These are phyloP conservation scores for Mercurialis annua DNA, from an alignment of 345 rosid genomes.

Conservation along the genomic window DNA sequence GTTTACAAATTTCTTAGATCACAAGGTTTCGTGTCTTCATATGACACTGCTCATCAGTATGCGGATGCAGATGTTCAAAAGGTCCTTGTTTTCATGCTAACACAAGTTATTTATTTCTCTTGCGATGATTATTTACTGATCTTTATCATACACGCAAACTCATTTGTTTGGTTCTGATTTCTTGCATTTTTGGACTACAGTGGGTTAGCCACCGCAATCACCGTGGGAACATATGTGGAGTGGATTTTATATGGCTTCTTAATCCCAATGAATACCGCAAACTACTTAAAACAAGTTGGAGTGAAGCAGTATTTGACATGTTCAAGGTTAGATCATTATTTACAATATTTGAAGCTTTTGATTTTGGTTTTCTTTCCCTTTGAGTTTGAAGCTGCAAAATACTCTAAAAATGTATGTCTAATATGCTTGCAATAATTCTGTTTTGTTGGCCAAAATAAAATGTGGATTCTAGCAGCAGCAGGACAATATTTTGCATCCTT, in stretches of 20 bases:
- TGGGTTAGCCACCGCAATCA: constrained; percentile 30
- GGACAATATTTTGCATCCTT: too few species aligned
- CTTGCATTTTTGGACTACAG: constrained; percentile 18
- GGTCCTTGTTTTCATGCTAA: constrained; percentile 9
- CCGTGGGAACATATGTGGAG: constrained; percentile 26
- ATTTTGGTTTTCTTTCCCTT: background rate
- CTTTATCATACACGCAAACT: background rate
- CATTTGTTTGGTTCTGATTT: constrained; percentile 16
- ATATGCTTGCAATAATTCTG: background rate
- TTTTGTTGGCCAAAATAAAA: background rate
- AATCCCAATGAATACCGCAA: constrained; percentile 76
- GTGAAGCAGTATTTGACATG: constrained; percentile 95
- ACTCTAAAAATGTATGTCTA: background rate
- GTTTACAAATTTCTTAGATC: constrained; percentile 33
- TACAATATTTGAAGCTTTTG: background rate
- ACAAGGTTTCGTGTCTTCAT: constrained; percentile 30
- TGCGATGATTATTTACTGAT: background rate
- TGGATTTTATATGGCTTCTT: constrained; percentile 28
- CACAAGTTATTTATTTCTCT: background rate
- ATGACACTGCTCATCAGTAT: constrained; percentile 32
- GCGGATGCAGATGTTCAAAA: constrained; percentile 31
- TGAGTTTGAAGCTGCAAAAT: background rate
- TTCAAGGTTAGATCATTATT: constrained; percentile 58
- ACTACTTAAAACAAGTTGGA: constrained; percentile 79
- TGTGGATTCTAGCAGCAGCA: too few species aligned